phyloP scores from a whole-genome alignment of 331 rosid species.

The Quercus lobata region DNA sequence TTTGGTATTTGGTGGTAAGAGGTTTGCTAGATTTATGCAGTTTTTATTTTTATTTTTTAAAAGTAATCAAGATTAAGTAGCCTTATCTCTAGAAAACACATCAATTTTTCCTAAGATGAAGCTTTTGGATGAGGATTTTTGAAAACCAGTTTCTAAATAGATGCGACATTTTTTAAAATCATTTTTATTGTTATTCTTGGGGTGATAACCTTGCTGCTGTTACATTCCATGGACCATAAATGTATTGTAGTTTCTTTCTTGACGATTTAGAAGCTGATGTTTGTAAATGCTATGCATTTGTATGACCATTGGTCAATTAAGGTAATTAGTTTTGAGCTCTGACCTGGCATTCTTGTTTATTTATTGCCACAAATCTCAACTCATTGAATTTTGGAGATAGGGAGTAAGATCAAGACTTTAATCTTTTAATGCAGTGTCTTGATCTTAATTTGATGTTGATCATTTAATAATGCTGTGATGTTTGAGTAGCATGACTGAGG shows the following conservation, averaged over 20 bases:
- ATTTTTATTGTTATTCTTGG: background rate
- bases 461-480: background rate
- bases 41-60: background rate
- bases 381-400: slow-evolving; percentile 15
- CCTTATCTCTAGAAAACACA: background rate
- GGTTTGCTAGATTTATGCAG: background rate
- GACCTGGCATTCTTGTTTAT: background rate
- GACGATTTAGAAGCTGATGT: background rate
- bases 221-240: background rate
- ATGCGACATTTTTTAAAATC: background rate
- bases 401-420: background rate
- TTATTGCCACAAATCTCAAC: background rate
- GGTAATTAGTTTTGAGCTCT: slow-evolving; percentile 6
- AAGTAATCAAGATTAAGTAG: background rate
- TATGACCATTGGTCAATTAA: background rate
- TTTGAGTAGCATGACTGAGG: background rate
- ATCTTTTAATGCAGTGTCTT: background rate
- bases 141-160: background rate
- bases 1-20: background rate
- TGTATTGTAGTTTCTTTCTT: background rate
- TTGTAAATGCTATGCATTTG: slow-evolving; percentile 9
- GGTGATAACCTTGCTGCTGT: background rate
- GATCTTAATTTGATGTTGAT: background rate
- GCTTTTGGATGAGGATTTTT: background rate
- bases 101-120: background rate